phyloP scores from a whole-genome alignment of 2,329 filamentous ascomycete genomes.

The Colletotrichum lentis region DNA sequence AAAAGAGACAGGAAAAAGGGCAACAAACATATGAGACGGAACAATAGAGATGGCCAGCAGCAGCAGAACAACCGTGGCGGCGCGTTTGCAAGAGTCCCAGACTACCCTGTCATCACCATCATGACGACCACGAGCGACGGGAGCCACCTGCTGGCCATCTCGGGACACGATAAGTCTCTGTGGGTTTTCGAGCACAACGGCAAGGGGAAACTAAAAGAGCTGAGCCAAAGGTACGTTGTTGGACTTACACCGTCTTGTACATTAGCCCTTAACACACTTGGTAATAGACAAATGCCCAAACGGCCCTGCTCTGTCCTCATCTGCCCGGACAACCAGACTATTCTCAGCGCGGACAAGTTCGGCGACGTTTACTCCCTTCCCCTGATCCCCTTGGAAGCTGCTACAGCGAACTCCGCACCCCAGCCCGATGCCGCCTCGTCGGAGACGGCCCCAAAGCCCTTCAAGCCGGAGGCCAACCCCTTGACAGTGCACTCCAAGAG shows the following conservation, averaged over 20 bases:
- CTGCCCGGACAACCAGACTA: conserved; percentile 72
- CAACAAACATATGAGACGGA: conserved; percentile 37
- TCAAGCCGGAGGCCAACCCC: conserved; percentile 62
- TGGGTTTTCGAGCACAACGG: conserved; percentile 78
- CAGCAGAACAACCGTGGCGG: conserved; percentile 45
- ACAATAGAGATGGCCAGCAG: conserved; percentile 46
- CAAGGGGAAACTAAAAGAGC: conserved; percentile 67
- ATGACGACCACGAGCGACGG: conserved; percentile 71
- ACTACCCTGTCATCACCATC: conserved; percentile 73
- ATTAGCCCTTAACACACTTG: conserved; percentile 42
- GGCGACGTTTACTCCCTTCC: conserved; percentile 94
- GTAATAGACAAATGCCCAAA: conserved; percentile 82
- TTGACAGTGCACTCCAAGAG: conserved; percentile 71
- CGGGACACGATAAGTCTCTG: conserved; percentile 89
- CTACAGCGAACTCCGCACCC: conserved; percentile 39
- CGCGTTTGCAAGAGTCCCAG: conserved; percentile 50
- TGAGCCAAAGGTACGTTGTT: conserved; percentile 73
- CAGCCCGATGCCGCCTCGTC: conserved; percentile 26
- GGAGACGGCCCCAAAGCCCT: conserved; percentile 44
- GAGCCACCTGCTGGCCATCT: conserved; percentile 77
- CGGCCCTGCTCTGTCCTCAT: conserved; percentile 80
- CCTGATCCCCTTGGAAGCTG: conserved; percentile 57
- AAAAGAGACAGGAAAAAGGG: conserved; percentile 43
- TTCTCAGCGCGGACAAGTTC: conserved; percentile 92
- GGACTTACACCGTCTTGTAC: conserved; percentile 22